phyloP scores from a whole-genome alignment of 345 rosid species.

The Salix koriyanagi region DNA sequence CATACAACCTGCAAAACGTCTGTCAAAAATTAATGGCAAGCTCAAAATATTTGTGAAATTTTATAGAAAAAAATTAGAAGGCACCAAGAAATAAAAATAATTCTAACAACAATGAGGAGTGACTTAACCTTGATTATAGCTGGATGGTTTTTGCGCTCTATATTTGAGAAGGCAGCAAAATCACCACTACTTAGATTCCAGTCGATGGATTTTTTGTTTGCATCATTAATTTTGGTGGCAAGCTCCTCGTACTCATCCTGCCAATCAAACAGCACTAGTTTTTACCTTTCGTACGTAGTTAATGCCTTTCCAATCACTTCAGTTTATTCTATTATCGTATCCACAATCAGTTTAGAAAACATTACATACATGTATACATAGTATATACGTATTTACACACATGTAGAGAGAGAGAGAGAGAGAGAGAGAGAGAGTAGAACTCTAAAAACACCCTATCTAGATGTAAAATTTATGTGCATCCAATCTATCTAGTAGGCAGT shows the following conservation, averaged over 20 bases:
- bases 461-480: too few species aligned
- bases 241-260: slow-evolving; percentile 54
- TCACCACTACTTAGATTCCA: slow-evolving; percentile 26
- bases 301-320: not conserved
- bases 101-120: not conserved
- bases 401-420: too few species aligned
- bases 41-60: not conserved
- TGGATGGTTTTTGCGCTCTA: slow-evolving; percentile 44
- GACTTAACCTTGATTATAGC: slow-evolving; percentile 48
- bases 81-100: not conserved
- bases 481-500: too few species aligned
- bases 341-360: not conserved
- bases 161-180: slow-evolving; percentile 35
- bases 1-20: slow-evolving; percentile 39
- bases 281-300: not conserved
- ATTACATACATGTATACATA: not conserved
- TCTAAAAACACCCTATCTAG: too few species aligned
- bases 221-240: slow-evolving; percentile 37
- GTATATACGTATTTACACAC: too few species aligned
- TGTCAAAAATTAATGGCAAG: not conserved
- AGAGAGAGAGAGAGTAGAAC: too few species aligned
- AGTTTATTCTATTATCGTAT: not conserved
- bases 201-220: slow-evolving; percentile 13
- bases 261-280: not conserved
- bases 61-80: not conserved